Base-by-base conservation (phyloP, 176 grass and related monocot genomes). In the Alopecurus myosuroides region DNA sequence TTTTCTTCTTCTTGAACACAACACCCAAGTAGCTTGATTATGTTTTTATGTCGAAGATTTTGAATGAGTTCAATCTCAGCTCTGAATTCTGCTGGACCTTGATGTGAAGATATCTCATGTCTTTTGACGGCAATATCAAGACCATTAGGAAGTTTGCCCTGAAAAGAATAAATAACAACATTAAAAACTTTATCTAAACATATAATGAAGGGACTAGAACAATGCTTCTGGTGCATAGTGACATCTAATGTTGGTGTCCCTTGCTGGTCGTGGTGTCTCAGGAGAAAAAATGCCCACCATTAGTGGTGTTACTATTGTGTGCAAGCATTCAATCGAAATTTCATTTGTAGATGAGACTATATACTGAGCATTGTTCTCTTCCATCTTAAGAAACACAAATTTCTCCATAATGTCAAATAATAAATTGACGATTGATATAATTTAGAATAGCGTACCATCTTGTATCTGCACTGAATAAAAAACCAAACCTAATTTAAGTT, bases 21-120 rank as follows among this genome's bases (percentile, higher is more conserved):
- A 44, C 9, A 91, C 7, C 81, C 85, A 84, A 85, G 19, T 11
- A 91, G 61, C n/a, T 6, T 13, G 70, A 88, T 79, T 77, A 91
- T 81, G 17, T 85, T 88, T 62, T 77, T 85, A 19, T 81, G 89
- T 30, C 25, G 70, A 85, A 88, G 85, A 35, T 73, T 78, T 42
- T 77, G 46, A 81, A 85, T 85, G 23, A 25, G 4, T 29, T 70
- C 41, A 25, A 91, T 71, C 64, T 91, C 89, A 62, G 81, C 74
- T 56, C 19, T 80, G 76, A 91, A 87, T 19, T 84, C 68, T 2
- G 12, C 17, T 40, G 29, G 3, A 23, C 85, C 85, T 70, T 87
- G 89, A 49, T 11, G 10, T 26, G 89, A 84, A 78, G 22, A 78
- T 61, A 3, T 8, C 10, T 55, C 30, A 3, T 84, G 50, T 40